Evolutionary conservation across 305 asterid genomes (phyloP).

Genomic region (Solanum chacoense): DNA sequence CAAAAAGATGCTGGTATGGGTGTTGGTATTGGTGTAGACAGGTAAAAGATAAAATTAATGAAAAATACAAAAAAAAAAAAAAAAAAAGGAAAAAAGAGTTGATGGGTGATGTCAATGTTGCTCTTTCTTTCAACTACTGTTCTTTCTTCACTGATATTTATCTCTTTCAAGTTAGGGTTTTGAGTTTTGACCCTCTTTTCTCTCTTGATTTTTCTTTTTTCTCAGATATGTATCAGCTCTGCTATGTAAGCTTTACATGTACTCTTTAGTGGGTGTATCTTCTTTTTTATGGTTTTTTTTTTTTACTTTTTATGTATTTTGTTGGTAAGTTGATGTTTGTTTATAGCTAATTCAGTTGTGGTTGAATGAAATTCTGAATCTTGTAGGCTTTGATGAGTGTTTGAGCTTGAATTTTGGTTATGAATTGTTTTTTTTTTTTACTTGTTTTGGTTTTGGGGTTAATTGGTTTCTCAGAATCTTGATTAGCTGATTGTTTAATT

Average conservation of each 20-base stretch:
- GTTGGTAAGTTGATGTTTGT: neutral
- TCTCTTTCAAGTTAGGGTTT: conserved; percentile 1
- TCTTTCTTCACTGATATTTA: conserved; percentile 1
- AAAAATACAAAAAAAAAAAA: neutral
- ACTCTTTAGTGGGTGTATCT: neutral
- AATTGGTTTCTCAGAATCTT: neutral
- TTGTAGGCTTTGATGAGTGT: neutral
- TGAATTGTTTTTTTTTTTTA: neutral
- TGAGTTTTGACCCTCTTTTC: neutral
- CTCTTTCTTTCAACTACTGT: conserved; percentile 1
- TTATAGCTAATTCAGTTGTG: neutral
- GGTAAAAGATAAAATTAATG: neutral
- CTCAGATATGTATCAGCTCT: neutral
- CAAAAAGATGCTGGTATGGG: neutral
- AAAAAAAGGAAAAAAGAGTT: neutral
- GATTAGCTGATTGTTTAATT: neutral
- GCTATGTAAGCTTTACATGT: neutral
- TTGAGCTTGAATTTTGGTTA: neutral
- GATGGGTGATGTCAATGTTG: conserved; percentile 5
- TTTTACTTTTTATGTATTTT: neutral
- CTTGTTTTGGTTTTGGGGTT: neutral
- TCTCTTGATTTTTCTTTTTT: neutral
- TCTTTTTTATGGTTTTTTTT: no score
- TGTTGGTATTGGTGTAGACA: neutral
- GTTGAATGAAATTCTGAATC: neutral